phyloP scores from a whole-genome alignment of 139 green algal genomes.

The Chlorella vulgaris region DNA sequence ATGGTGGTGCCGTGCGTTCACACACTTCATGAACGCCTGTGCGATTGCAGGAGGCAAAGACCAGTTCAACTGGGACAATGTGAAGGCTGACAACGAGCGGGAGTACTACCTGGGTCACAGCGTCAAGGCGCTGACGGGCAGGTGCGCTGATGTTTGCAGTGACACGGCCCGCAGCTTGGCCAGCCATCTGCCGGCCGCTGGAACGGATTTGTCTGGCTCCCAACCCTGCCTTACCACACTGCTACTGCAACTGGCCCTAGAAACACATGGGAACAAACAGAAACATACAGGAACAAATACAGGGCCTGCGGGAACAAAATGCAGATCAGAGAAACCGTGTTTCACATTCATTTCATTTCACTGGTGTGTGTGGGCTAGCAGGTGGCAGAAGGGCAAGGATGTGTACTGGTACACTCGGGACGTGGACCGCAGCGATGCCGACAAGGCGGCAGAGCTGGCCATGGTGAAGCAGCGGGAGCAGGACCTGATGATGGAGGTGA shows the following conservation, averaged over 20 bases:
- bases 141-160: background rate
- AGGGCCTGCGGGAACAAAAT: no score
- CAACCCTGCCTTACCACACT: no score
- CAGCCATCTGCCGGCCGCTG: no score
- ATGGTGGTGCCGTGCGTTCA: no score
- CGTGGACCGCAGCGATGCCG: conserved; percentile 34
- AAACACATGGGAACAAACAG: no score
- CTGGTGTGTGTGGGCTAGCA: background rate
- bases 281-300: no score
- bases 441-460: conserved; percentile 53
- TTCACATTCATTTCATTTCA: background rate
- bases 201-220: no score
- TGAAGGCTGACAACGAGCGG: conserved; percentile 70
- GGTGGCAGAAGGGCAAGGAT: conserved; percentile 78
- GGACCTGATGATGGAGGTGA: conserved; percentile 81
- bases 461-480: conserved; percentile 74
- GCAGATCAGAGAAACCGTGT: no score
- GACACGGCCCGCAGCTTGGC: no score
- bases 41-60: no score
- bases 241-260: no score
- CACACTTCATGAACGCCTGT: no score
- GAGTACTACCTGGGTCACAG: conserved; percentile 71
- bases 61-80: conserved; percentile 80
- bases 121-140: conserved; percentile 67
- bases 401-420: conserved; percentile 80